Base-by-base conservation (phyloP, 139 green algal species). In the Chlamydomonas sp. region DNA sequence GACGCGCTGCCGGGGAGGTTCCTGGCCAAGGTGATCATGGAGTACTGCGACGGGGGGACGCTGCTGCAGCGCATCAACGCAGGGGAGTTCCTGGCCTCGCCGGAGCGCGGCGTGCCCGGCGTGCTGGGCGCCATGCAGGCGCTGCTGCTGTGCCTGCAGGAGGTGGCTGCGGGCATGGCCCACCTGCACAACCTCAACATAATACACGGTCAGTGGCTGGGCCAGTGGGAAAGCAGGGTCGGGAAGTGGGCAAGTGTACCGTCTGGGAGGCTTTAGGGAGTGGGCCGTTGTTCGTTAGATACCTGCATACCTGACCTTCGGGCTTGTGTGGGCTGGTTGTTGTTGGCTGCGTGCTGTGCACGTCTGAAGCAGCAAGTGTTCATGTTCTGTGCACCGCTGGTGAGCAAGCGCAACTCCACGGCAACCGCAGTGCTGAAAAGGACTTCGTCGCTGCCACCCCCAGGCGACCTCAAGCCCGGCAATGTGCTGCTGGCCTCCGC, bases 161-260 rank as follows among this genome's bases (percentile, higher is more conserved):
- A 87, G 82, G 73, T 87, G 60, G 82, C 72, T 5, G 71, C 71
- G 60, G 82, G 82, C 82, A 87, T 87, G 82, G 72, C 60, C 71
- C 82, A 87, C 72, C 72, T 87, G 72, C 82, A 87, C 82, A 75
- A n/a, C 0, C 82, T 87, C 60, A 87, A 87, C 72, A 87, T 87
- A 60, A 87, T 87, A 69, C 82, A 87, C 69, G 82, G 82, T 87
- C 2, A 15, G 66, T 15, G 1, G 4, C 12, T 2, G 66, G 5
- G 12, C 60, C n/a, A 63, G 75, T 57, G 67, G 8, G 67, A 15
- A 2, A 4, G 67, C 8, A 15, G 67, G 10, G 20, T n/a, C 14
- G 67, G 67, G 73, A 61, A 61, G n/a, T 5, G 9, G 73, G 73
- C 6, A 8, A n/a, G 73, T 0, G 6, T 20, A 17, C n/a, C 6